These are phyloP conservation scores for Annona squamosa DNA, from an alignment of 164 flowering plant genomes.

Conservation along the genomic window DNA sequence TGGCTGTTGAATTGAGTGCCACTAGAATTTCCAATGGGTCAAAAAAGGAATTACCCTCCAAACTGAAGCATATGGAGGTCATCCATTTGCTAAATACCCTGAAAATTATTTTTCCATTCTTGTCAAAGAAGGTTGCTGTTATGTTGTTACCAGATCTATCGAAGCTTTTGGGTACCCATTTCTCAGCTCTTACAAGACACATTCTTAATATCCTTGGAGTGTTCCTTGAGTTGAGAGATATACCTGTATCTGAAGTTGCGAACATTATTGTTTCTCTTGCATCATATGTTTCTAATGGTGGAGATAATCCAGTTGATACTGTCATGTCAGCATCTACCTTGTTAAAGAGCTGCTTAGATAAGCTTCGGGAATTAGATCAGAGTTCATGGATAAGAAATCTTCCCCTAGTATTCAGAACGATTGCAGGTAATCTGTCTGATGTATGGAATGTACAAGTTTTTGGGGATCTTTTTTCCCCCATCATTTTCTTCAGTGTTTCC, in stretches of 20 bases:
- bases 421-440: constrained; percentile 46
- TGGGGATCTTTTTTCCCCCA: background rate
- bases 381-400: constrained; percentile 34
- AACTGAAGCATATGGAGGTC: constrained; percentile 47
- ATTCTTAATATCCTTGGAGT: constrained; percentile 39
- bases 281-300: constrained; percentile 41
- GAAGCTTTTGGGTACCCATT: constrained; percentile 34
- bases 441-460: background rate
- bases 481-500: background rate
- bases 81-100: constrained; percentile 58
- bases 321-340: constrained; percentile 44
- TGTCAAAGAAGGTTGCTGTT: constrained; percentile 35
- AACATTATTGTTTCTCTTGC: constrained; percentile 35
- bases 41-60: constrained; percentile 22
- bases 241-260: constrained; percentile 31
- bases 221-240: constrained; percentile 30
- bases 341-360: constrained; percentile 33
- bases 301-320: constrained; percentile 60
- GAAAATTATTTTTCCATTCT: constrained; percentile 39
- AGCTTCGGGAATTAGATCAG: constrained; percentile 32
- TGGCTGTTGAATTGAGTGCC: constrained; percentile 30
- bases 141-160: constrained; percentile 31
- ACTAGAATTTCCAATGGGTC: constrained; percentile 26
- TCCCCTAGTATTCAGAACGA: constrained; percentile 38
- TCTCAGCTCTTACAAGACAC: constrained; percentile 52